Evolutionary conservation across 805 yeast genomes (phyloP), one percentile per base, ranked within the genome.

Genomic region (Teunomyces stri): DNA sequence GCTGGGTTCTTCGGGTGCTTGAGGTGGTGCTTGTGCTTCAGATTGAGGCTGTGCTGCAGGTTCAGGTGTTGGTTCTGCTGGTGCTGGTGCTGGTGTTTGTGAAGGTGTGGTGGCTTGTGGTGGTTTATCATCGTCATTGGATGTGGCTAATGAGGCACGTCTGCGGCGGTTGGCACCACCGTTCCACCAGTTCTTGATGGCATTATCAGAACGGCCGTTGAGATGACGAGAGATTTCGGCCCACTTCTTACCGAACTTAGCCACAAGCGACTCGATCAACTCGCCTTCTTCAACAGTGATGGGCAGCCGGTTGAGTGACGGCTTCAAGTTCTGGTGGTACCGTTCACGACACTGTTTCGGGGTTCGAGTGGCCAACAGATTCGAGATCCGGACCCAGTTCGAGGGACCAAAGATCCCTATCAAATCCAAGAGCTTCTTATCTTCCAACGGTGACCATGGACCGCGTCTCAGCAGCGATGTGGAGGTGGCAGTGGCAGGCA

Each of bases 101-200:
- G 20, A 18, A 18, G 46, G 33, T 27, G 40, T 40, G n/a, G 15
- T 11, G 11, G 41, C 37, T 42, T 6, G 11, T n/a, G 25, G 42
- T 33, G 16, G 15, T n/a, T 43, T 33, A 7, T 46, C 49, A 12
- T 46, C 52, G 7, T 43, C 52, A 34, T 33, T 44, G 22, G 55
- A 50, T 6, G 55, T 55, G 21, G 54, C 54, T 40, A 47, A 43
- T 18, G 59, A 58, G 6, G 72, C 72, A 53, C 89, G 70, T 58
- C 94, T 78, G 51, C 96, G 72, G 50, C 95, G 75, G 62, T 87
- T 89, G 11, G 95, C 92, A 6, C 96, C 95, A 3, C 96, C 96
- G 61, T 89, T 89, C 96, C 96, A 89, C 96, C 96, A 90, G 68
- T 90, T 90, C 62, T 89, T 89, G 57, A 89, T 88, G 16, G 96